Percentiles rank a stretch among this genome's conserved stretches.
Evolutionary conservation across 352 stramenopile species (phyloP).

Genomic region (Phytophthora kernoviae): DNA sequence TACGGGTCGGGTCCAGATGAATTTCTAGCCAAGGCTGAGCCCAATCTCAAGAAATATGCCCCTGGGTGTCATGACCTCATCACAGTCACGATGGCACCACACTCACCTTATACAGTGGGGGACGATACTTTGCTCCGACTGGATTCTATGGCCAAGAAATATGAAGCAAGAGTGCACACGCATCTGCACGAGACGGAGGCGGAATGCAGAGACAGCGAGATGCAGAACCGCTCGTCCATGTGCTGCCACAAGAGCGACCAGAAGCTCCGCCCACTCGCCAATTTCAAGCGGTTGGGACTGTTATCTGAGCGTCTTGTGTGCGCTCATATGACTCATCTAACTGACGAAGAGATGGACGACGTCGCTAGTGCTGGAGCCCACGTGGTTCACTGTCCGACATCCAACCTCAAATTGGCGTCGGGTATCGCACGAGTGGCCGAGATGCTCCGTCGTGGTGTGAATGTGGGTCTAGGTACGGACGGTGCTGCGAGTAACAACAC

Average conservation of each 20-base stretch:
- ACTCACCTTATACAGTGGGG: slow-evolving; percentile 82
- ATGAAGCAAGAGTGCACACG: slow-evolving; percentile 68
- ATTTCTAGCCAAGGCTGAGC: slow-evolving; percentile 68
- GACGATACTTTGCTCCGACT: slow-evolving; percentile 55
- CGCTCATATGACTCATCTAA: slow-evolving; percentile 81
- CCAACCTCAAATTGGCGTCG: slow-evolving; percentile 87
- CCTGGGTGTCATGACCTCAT: slow-evolving; percentile 45
- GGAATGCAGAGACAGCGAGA: slow-evolving; percentile 77
- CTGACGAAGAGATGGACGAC: slow-evolving; percentile 76
- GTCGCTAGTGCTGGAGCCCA: slow-evolving; percentile 48
- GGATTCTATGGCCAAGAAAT: slow-evolving; percentile 40
- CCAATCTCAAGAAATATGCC: slow-evolving; percentile 57
- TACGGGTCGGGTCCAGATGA: slow-evolving; percentile 57
- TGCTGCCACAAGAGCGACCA: slow-evolving; percentile 75
- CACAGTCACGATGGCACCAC: slow-evolving; percentile 59
- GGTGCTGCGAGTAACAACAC: slow-evolving; percentile 84
- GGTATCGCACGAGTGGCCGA: slow-evolving; percentile 76
- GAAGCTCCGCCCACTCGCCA: slow-evolving; percentile 65
- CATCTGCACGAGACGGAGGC: slow-evolving; percentile 82
- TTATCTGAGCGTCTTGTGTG: slow-evolving; percentile 65
- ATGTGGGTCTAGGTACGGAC: slow-evolving; percentile 86
- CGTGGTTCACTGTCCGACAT: slow-evolving; percentile 88
- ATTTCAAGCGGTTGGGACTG: slow-evolving; percentile 73
- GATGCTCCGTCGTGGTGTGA: slow-evolving; percentile 72
- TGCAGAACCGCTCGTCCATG: slow-evolving; percentile 56